phyloP scores from a whole-genome alignment of 345 rosid genomes.

The Euphorbia tirucalli region DNA sequence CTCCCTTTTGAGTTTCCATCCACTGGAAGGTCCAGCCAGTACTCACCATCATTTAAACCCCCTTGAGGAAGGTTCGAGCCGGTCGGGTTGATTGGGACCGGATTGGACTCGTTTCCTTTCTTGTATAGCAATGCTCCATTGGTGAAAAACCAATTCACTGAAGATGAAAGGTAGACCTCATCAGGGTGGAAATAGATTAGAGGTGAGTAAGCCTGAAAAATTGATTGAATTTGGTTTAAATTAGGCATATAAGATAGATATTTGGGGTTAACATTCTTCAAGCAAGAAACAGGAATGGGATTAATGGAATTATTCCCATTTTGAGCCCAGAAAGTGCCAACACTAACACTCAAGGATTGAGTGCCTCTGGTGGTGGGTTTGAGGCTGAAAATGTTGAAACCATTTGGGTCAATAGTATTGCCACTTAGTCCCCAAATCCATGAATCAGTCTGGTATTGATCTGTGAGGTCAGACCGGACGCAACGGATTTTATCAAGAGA shows the following conservation, averaged over 20 bases:
- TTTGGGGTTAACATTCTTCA: slow-evolving; percentile 45
- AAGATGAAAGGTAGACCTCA: slow-evolving; percentile 69
- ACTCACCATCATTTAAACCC: slow-evolving; percentile 63
- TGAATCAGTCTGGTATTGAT: slow-evolving; percentile 42
- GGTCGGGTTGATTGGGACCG: slow-evolving; percentile 40
- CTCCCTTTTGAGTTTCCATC: slow-evolving; percentile 46
- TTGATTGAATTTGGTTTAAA: slow-evolving; percentile 37
- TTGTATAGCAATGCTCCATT: slow-evolving; percentile 75
- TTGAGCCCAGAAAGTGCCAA: slow-evolving; percentile 61
- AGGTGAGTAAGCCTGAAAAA: slow-evolving; percentile 60
- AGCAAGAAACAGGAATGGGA: slow-evolving; percentile 41
- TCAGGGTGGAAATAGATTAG: slow-evolving; percentile 67
- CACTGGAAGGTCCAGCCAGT: slow-evolving; percentile 75
- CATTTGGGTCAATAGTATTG: slow-evolving; percentile 18
- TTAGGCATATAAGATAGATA: slow-evolving; percentile 61
- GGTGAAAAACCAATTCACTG: slow-evolving; percentile 64
- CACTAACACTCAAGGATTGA: slow-evolving; percentile 50
- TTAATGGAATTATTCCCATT: neutral
- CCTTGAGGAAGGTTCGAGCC: slow-evolving; percentile 90
- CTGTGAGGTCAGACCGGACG: slow-evolving; percentile 65
- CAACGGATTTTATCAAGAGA: slow-evolving; percentile 58
- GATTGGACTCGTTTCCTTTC: slow-evolving; percentile 62
- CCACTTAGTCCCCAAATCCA: slow-evolving; percentile 65
- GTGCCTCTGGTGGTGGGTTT: slow-evolving; percentile 52
- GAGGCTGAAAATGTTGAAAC: slow-evolving; percentile 38